Conservation (phyloP, 257 asterid species). For the Solanum chmielewskii region DNA sequence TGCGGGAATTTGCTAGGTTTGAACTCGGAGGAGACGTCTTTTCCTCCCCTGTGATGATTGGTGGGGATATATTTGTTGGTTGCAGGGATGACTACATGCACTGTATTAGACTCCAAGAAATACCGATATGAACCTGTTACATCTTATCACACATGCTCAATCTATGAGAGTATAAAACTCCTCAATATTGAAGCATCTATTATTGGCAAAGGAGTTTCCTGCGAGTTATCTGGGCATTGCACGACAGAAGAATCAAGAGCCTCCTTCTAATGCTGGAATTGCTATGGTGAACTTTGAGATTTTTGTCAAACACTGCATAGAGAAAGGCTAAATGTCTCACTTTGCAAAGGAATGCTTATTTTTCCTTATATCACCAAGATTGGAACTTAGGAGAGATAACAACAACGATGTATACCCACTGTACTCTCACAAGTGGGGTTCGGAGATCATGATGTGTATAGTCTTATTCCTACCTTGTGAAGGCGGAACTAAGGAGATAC, state of each 20-base stretch:
- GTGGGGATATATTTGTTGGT: slow-evolving; percentile 74
- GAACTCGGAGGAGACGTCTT: slow-evolving; percentile 71
- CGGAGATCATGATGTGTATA: not conserved
- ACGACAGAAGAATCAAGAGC: not conserved
- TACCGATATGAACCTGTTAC: not conserved
- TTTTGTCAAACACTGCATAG: not conserved
- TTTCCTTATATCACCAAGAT: not conserved
- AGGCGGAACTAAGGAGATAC: not conserved
- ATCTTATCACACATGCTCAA: not conserved
- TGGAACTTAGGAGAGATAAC: not conserved
- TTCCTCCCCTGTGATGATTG: slow-evolving; percentile 93
- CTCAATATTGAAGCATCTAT: not conserved
- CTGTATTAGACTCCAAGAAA: slow-evolving; percentile 39
- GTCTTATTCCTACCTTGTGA: not conserved
- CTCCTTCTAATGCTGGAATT: not conserved
- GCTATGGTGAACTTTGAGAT: not conserved
- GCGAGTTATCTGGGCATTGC: not conserved
- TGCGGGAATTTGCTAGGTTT: slow-evolving; percentile 54
- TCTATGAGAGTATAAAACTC: not conserved
- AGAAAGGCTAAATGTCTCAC: not conserved
- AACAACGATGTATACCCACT: not conserved
- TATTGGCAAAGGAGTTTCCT: not conserved
- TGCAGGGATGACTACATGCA: slow-evolving; percentile 67
- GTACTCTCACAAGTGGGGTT: not conserved
- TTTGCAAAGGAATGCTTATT: not conserved